Percentiles rank a stretch among this genome's conserved stretches.
Conservation (phyloP, 371 early-diverging fungal genomes). For the Mortierella sp. region DNA sequence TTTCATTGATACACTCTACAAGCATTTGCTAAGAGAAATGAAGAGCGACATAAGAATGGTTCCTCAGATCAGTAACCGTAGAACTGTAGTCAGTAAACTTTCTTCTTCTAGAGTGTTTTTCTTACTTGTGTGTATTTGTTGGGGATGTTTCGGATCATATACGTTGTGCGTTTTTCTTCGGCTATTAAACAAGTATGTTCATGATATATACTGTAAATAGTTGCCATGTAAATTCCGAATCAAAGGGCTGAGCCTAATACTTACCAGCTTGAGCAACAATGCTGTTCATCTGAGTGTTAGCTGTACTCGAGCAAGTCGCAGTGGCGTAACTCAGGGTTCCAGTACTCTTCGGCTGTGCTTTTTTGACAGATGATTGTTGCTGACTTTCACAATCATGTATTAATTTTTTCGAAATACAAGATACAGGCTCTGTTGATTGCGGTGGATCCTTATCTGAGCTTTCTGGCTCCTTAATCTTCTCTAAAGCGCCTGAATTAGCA, state of each 20-base stretch:
- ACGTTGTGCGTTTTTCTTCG: constrained; percentile 81
- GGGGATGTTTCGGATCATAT: constrained; percentile 95
- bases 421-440: background rate
- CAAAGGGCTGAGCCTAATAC: background rate
- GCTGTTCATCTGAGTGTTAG: too few species aligned
- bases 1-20: constrained; percentile 81
- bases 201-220: background rate
- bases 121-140: constrained; percentile 85
- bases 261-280: background rate
- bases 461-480: background rate
- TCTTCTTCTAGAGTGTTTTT: background rate
- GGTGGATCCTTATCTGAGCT: background rate
- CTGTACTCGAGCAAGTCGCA: background rate
- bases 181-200: background rate
- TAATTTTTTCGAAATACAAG: background rate
- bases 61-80: too few species aligned
- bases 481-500: background rate
- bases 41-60: background rate
- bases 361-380: background rate
- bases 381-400: background rate
- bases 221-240: background rate
- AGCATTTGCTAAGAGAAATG: constrained; percentile 74
- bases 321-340: background rate
- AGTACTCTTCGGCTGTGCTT: background rate
- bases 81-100: background rate